Base-by-base conservation (phyloP, 768 basidiomycete genomes). In the Hericium rajendrae region DNA sequence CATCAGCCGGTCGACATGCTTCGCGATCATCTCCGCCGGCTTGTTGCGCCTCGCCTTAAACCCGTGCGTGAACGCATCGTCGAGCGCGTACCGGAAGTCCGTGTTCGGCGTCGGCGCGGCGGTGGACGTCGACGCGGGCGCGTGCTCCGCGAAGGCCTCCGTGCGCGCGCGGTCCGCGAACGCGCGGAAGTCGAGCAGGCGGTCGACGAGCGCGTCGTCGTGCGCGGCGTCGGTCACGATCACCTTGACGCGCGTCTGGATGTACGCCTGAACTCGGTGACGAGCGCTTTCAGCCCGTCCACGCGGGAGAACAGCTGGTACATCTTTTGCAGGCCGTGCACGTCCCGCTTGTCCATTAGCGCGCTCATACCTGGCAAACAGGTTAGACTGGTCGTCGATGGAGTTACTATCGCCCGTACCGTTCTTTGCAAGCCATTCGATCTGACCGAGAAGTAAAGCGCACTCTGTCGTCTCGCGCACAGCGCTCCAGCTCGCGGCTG, bases 21-120 rank as follows among this genome's bases (percentile, higher is more conserved):
- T 92, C 15, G 97, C 97, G 55, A 94, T 86, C 82, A 93, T 85
- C 70, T 95, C 93, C 0, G 94, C 92, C 6, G 92, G 91, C 65
- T 90, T 93, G 66, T 83, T 85, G 28, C 84, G 78, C 46, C 86
- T 81, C 2, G 79, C 76, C 67, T 84, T 85, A 74, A 94, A 93
- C 22, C 86, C 90, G 28, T 65, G 72, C 3, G 77, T 70, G 69
- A 94, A 94, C 0, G 86, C 86, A 55, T 90, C 86, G 1, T 73
- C 73, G 11, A 87, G 73, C 1, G 87, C 86, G 59, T 90, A 86
- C 4, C 73, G 62, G 66, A 89, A 89, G 4, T 81, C 77, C 52
- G 76, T 68, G 65, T 51, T 83, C 65, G 37, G 49, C 43, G 39
- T 59, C 11, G 49, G 22, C 11, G 49, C 22, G 18, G 52, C 65